Evolutionary conservation across 108 stramenopile genomes (phyloP).

Genomic region (Cyclotella kingstonii): DNA sequence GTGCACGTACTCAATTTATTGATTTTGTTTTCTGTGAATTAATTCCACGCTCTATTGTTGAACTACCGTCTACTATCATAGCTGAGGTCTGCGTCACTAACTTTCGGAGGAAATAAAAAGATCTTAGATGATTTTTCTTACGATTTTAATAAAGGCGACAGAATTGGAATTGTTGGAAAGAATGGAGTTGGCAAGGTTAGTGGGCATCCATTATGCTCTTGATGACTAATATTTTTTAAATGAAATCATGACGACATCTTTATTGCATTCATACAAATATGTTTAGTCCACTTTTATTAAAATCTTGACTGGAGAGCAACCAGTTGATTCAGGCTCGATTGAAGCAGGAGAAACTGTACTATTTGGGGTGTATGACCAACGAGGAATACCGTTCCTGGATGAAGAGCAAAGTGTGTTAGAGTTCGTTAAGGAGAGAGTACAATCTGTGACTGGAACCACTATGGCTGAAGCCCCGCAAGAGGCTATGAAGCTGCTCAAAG

Average conservation of each 20-base stretch:
- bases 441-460: slow-evolving; percentile 38
- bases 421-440: slow-evolving; percentile 71
- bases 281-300: slow-evolving; percentile 69
- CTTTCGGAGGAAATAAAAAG: slow-evolving; percentile 63
- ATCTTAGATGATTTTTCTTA: slow-evolving; percentile 80
- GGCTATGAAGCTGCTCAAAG: slow-evolving; percentile 70
- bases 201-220: neutral
- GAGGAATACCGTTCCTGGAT: slow-evolving; percentile 60
- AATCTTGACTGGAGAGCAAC: slow-evolving; percentile 58
- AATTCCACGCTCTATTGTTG: too few species aligned
- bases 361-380: slow-evolving; percentile 82
- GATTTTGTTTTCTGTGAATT: too few species aligned
- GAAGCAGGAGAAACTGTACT: slow-evolving; percentile 81
- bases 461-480: slow-evolving; percentile 64
- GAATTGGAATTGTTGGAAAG: slow-evolving; percentile 79
- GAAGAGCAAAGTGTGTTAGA: slow-evolving; percentile 71
- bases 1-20: too few species aligned
- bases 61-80: slow-evolving; percentile 18
- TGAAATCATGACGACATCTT: neutral
- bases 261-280: neutral
- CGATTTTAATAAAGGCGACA: slow-evolving; percentile 74
- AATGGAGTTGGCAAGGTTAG: slow-evolving; percentile 73
- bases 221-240: neutral
- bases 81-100: slow-evolving; percentile 60
- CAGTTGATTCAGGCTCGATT: slow-evolving; percentile 55